Base-by-base conservation (phyloP, 2,329 filamentous ascomycete species). In the Monilinia polystroma region DNA sequence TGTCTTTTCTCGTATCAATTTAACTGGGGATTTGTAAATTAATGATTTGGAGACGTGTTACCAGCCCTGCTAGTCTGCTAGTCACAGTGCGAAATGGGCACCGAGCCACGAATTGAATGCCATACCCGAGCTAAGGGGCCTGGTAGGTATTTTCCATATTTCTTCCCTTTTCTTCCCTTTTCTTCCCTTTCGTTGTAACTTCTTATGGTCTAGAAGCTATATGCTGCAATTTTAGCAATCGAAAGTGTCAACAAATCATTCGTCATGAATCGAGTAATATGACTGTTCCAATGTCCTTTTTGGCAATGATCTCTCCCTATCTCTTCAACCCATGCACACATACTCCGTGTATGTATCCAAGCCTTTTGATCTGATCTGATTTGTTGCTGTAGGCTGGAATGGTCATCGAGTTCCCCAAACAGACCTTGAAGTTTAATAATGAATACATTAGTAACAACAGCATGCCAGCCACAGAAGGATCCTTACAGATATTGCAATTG, bases 381-480 rank as follows among this genome's bases (percentile, higher is more conserved):
- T 60, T 7, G 38, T 14, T 14, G 38, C 49, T 60, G 12, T 20
- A 60, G 58, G 32, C 23, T 20, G 45, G 49, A 38, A 16, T 38
- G n/a, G 58, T 18, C 18, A 11, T n/a, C 29, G 20, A n/a, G 14
- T 38, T 26, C 58, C n/a, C 29, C 1, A 4, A 38, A 16, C 32
- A 35, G 32, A 8, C 32, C 32, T 35, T 35, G 32, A 35, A 35
- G 43, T 18, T n/a, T 20, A 45, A 20, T 18, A 49, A n/a, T 6
- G 45, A n/a, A 4, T 38, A 16, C 29, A 49, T 60, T 49, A 52
- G 38, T 51, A 35, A 38, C 47, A 18, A 35, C 26, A 47, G 29
- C 10, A 20, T 35, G 38, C 56, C 62, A 57, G 62, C 62, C 62
- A 64, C 52, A 52, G 54, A 43, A 52, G 63, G 54, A 65, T 65